A percentile compares a stretch with the other conserved stretches of the same genome.
phyloP scores from a whole-genome alignment of 768 basidiomycete genomes.

The Tylopilus rubrobrunneus region DNA sequence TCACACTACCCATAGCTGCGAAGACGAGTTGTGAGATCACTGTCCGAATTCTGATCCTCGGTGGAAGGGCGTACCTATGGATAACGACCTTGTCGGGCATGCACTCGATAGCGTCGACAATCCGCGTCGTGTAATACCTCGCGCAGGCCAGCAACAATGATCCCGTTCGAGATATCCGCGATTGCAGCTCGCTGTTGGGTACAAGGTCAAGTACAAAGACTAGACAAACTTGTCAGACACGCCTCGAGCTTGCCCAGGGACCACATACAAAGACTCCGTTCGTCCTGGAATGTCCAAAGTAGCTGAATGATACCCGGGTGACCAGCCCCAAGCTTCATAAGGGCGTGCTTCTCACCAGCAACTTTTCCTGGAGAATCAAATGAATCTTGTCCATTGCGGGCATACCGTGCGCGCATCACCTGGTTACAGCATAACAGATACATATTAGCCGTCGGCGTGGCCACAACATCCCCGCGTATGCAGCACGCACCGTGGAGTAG shows the following conservation, averaged over 20 bases:
- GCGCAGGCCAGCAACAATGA: conserved; percentile 77
- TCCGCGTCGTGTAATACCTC: conserved; percentile 83
- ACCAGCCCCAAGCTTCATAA: conserved; percentile 59
- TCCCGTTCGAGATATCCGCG: conserved; percentile 70
- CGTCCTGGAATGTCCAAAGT: conserved; percentile 83
- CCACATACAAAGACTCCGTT: conserved; percentile 74
- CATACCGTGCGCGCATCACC: conserved; percentile 57
- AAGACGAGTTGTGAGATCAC: not conserved
- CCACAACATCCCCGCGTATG: not conserved
- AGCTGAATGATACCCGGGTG: conserved; percentile 83
- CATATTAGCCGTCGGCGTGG: not conserved
- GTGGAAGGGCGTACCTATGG: conserved; percentile 54
- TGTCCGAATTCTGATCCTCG: not conserved
- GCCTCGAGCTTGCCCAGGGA: not conserved
- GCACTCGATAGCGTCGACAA: conserved; percentile 83
- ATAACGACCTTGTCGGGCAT: conserved; percentile 90
- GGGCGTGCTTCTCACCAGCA: conserved; percentile 69
- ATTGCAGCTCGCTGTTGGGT: conserved; percentile 73
- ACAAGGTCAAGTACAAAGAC: conserved; percentile 80
- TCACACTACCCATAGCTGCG: too few relatives aligned
- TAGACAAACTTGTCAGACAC: conserved; percentile 32
- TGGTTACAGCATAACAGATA: conserved; percentile 19
- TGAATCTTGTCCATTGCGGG: conserved; percentile 68
- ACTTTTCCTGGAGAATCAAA: conserved; percentile 73
- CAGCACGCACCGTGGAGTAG: conserved; percentile 65